These are phyloP conservation scores for Zelopaecilomyces penicillatus DNA, from an alignment of 2,329 filamentous ascomycete genomes.

Conservation along the genomic window DNA sequence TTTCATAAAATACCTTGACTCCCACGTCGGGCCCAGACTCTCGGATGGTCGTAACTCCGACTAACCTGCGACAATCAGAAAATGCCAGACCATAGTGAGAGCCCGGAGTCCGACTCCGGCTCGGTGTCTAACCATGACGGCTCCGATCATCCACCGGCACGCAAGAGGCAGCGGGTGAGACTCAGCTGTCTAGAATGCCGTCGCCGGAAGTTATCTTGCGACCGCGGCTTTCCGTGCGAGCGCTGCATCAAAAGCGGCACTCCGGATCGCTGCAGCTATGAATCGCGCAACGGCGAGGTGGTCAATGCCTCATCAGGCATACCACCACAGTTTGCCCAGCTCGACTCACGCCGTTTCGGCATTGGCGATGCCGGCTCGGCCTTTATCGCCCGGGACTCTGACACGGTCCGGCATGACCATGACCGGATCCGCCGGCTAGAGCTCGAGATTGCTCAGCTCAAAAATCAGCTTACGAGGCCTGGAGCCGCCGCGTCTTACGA, in stretches of 20 bases:
- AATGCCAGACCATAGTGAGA: constrained; percentile 27
- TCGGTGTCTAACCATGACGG: constrained; percentile 17
- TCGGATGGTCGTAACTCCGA: constrained; percentile 28
- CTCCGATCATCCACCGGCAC: constrained; percentile 30
- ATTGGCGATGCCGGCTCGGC: constrained; percentile 20
- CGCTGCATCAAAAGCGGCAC: constrained; percentile 55
- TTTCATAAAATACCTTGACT: constrained; percentile 3
- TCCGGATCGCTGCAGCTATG: constrained; percentile 51
- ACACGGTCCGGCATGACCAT: constrained; percentile 38
- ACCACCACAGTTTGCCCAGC: constrained; percentile 33
- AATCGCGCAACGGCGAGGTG: constrained; percentile 45
- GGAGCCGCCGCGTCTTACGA: constrained; percentile 35
- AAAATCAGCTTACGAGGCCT: constrained; percentile 40
- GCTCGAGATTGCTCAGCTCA: constrained; percentile 50
- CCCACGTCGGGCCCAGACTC: constrained; percentile 7
- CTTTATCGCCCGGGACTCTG: constrained; percentile 27
- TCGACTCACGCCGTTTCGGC: constrained; percentile 31
- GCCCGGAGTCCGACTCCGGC: constrained; percentile 28
- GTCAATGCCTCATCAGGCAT: constrained; percentile 39
- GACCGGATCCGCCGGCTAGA: constrained; percentile 52
- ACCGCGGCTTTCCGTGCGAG: constrained; percentile 53
- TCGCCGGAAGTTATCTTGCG: constrained; percentile 52
- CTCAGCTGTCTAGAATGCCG: constrained; percentile 54
- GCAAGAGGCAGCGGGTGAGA: constrained; percentile 51
- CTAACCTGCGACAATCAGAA: constrained; percentile 10